phyloP scores from a whole-genome alignment of 176 grass and related monocot species.

The Neostapfia colusana region DNA sequence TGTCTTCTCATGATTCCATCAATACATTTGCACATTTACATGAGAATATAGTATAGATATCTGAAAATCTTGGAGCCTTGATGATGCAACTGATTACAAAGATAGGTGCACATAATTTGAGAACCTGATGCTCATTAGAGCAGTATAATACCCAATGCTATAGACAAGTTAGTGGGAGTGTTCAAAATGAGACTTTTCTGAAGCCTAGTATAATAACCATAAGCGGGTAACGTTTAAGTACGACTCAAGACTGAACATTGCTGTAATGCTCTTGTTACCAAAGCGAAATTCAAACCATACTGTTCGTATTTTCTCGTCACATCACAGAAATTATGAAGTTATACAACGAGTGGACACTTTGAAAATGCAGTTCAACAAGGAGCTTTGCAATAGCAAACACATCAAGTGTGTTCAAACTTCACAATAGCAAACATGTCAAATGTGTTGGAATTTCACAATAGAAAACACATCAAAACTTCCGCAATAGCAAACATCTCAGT shows the following conservation, averaged over 20 bases:
- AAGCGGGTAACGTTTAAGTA: not conserved
- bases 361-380: not conserved
- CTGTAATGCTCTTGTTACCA: not conserved
- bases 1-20: not conserved
- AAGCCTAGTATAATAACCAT: conserved; percentile 16
- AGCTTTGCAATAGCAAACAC: not conserved
- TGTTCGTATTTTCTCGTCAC: not conserved
- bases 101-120: conserved; percentile 21
- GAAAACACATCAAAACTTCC: not conserved
- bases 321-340: not conserved
- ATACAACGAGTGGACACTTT: not conserved
- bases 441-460: not conserved
- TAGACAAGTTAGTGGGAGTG: conserved; percentile 1
- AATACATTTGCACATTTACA: conserved; percentile 23
- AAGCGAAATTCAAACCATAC: conserved; percentile 1
- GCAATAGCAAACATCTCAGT: not conserved
- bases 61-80: not conserved
- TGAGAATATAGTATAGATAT: not conserved
- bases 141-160: not conserved
- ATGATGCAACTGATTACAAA: not conserved
- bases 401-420: not conserved
- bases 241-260: not conserved
- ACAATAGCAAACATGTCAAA: not conserved
- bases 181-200: not conserved
- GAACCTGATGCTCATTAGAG: not conserved